Conservation (phyloP, 2,329 filamentous ascomycete genomes). For the Clonostachys byssicola region DNA sequence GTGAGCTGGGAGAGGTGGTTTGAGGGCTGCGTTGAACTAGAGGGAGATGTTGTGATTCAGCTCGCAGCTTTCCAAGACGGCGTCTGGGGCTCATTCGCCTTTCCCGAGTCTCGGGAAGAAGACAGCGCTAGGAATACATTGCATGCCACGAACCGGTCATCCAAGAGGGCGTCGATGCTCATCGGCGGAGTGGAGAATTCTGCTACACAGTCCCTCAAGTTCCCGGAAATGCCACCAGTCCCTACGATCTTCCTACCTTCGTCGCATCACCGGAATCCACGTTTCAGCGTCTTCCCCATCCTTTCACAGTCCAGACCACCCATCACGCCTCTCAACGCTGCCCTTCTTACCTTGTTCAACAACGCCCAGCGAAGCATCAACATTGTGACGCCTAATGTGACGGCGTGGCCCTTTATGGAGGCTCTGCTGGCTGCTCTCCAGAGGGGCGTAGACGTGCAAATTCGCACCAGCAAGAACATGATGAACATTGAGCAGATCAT, state of each 20-base stretch:
- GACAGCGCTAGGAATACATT: neutral
- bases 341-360: slow-evolving; percentile 56
- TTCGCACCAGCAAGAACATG: slow-evolving; percentile 64
- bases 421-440: slow-evolving; percentile 56
- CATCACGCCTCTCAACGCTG: slow-evolving; percentile 63
- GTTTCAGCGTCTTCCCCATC: slow-evolving; percentile 57
- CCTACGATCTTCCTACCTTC: slow-evolving; percentile 69
- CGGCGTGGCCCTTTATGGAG: slow-evolving; percentile 58
- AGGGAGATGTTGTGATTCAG: slow-evolving; percentile 55
- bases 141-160: neutral
- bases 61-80: slow-evolving; percentile 62
- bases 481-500: slow-evolving; percentile 80
- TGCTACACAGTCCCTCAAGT: slow-evolving; percentile 19
- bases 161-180: slow-evolving; percentile 4
- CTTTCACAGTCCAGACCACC: slow-evolving; percentile 45
- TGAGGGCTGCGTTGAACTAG: slow-evolving; percentile 68
- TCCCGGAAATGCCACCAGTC: slow-evolving; percentile 17
- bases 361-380: slow-evolving; percentile 56
- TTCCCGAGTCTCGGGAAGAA: neutral
- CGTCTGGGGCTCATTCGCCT: slow-evolving; percentile 54
- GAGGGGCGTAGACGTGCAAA: slow-evolving; percentile 63
- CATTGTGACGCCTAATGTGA: slow-evolving; percentile 77
- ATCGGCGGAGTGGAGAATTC: slow-evolving; percentile 4
- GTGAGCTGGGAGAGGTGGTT: slow-evolving; percentile 88
- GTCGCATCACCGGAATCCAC: slow-evolving; percentile 65